Evolutionary conservation across 208 protist species (phyloP).

Genomic region (Trypanosoma melophagium): DNA sequence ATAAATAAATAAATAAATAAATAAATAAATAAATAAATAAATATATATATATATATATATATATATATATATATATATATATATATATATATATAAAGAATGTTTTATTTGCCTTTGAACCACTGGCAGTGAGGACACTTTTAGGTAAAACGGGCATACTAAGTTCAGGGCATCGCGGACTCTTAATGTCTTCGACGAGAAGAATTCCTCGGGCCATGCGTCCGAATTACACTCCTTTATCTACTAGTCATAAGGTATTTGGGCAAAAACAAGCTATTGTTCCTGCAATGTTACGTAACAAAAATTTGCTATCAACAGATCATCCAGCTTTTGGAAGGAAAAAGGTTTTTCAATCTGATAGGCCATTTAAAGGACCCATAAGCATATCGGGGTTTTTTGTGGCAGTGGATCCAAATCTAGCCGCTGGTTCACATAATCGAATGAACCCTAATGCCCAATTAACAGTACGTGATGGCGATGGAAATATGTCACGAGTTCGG

Average conservation of each 20-base stretch:
- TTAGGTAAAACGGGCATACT: not conserved
- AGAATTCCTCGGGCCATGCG: constrained; percentile 29
- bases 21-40: too few relatives aligned
- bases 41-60: too few relatives aligned
- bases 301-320: constrained; percentile 55
- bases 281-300: constrained; percentile 14
- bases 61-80: too few relatives aligned
- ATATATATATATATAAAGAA: too few relatives aligned
- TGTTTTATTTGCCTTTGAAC: not conserved
- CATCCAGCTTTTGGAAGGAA: constrained; percentile 73
- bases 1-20: too few relatives aligned
- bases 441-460: constrained; percentile 88
- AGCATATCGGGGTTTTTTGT: constrained; percentile 82
- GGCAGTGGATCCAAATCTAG: constrained; percentile 71
- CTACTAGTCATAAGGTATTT: constrained; percentile 68
- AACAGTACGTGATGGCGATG: constrained; percentile 64
- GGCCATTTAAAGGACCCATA: constrained; percentile 66
- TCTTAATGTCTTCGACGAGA: not conserved
- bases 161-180: not conserved
- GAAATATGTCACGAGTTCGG: constrained; percentile 71
- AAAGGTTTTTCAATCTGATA: constrained; percentile 41
- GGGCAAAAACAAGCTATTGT: constrained; percentile 61
- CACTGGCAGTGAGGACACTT: not conserved
- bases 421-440: constrained; percentile 42
- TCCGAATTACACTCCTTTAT: constrained; percentile 43